These are phyloP conservation scores for Zangia roseola DNA, from an alignment of 768 basidiomycete genomes.

Conservation along the genomic window DNA sequence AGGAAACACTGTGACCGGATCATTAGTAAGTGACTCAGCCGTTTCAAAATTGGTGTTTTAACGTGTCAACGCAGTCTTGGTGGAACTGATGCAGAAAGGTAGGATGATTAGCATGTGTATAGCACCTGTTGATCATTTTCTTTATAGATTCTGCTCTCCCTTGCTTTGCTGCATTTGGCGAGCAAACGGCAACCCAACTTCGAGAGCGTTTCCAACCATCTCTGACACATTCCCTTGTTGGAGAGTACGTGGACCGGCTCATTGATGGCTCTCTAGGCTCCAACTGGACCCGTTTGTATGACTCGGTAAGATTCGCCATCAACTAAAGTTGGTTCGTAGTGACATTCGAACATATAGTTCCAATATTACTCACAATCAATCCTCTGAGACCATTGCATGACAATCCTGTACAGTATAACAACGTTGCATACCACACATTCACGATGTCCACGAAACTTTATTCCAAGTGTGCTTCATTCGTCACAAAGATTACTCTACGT, in stretches of 20 bases:
- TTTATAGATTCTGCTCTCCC: slow-evolving; percentile 78
- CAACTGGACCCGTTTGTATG: slow-evolving; percentile 94
- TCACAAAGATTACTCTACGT: background rate
- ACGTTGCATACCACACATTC: background rate
- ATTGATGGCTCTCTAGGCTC: slow-evolving; percentile 90
- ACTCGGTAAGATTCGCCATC: slow-evolving; percentile 61
- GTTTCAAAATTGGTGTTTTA: background rate
- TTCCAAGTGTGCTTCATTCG: background rate
- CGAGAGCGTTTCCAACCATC: slow-evolving; percentile 93
- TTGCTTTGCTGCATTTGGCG: slow-evolving; percentile 88
- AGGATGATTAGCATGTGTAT: slow-evolving; percentile 5
- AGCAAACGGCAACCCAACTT: slow-evolving; percentile 84
- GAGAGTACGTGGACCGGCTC: slow-evolving; percentile 85
- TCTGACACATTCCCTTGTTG: slow-evolving; percentile 79
- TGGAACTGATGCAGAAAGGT: slow-evolving; percentile 99
- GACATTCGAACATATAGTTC: slow-evolving; percentile 48
- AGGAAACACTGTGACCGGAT: slow-evolving; percentile 96
- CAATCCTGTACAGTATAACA: slow-evolving; percentile 5
- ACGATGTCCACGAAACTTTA: background rate
- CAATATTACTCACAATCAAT: slow-evolving; percentile 95
- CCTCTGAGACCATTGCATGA: slow-evolving; percentile 40
- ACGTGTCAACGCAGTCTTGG: slow-evolving; percentile 54
- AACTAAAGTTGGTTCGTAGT: background rate
- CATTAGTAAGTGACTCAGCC: slow-evolving; percentile 58
- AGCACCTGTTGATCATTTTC: slow-evolving; percentile 2